Conservation (phyloP, 176 grass and related monocot genomes). For the Carex kokanica region DNA sequence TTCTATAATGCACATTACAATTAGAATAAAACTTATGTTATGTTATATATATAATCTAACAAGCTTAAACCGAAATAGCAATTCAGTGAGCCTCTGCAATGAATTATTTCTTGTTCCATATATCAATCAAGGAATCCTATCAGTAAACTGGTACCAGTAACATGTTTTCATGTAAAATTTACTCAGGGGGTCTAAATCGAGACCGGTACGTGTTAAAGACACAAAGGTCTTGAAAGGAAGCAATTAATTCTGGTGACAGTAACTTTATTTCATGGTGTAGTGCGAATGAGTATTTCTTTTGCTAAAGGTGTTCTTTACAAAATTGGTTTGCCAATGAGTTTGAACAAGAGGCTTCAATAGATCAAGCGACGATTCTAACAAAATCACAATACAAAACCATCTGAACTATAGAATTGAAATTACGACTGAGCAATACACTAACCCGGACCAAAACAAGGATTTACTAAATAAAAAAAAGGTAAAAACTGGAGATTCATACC, state of each 20-base stretch:
- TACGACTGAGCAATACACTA: not conserved
- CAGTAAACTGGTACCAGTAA: too few species aligned
- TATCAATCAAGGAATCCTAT: not conserved
- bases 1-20: not conserved
- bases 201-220: too few species aligned
- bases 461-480: not conserved
- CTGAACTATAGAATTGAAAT: not conserved
- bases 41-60: not conserved
- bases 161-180: too few species aligned
- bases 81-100: not conserved
- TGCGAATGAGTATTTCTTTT: not conserved
- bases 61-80: not conserved
- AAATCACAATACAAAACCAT: not conserved
- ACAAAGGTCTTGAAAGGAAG: too few species aligned
- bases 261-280: not conserved
- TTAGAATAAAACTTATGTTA: not conserved
- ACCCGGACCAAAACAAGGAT: not conserved
- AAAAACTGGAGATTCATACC: not conserved
- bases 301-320: not conserved
- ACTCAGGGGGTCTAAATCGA: not conserved
- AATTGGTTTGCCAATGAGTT: not conserved
- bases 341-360: not conserved
- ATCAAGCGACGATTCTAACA: not conserved
- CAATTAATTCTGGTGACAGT: not conserved
- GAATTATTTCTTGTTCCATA: not conserved